Base-by-base conservation (phyloP, 1,139 yeast genomes). In the Debaryomyces fabryi region DNA sequence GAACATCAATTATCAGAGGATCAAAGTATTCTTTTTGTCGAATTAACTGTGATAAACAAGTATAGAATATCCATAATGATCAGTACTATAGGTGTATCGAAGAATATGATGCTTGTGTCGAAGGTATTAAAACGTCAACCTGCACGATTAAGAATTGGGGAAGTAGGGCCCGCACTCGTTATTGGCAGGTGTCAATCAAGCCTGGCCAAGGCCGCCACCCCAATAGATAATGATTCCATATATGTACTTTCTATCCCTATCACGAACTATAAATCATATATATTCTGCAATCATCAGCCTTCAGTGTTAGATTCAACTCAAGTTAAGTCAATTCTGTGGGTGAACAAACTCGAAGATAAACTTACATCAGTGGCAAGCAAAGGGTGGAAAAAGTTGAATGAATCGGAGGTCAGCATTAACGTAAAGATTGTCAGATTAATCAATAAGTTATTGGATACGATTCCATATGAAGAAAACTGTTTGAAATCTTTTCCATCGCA, bases 211-310 rank as follows among this genome's bases (percentile, higher is more conserved):
- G 21, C 18, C 13, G 23, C 6, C 27, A 16, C 40, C 18, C 27
- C 35, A 16, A 50, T 52, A 39, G 47, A 53, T 37, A 52, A 51
- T 35, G 53, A 64, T 35, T 64, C 81, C 6, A 74, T 81, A 35
- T 81, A 78, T 54, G 68, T 84, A 16, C 67, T 84, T 68, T 69
- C 86, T 9, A 67, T 86, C 6, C 93, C 93, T 4, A 69, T 86
- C 18, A 84, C 88, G 4, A 71, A 80, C 3, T 63, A 71, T 42
- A 76, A 75, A 51, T 76, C 85, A 4, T 86, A 74, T 59, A 64
- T 86, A 12, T 80, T 83, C 58, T 85, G 86, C 64, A 79, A 82
- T 59, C 87, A 84, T 58, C 69, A 75, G 38, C 75, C 76, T 0
- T 49, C 62, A 7, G 48, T 64, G 2, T 60, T 74, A 27, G 58